Conservation (phyloP, 2,329 filamentous ascomycete genomes). For the Neonectria punicea region DNA sequence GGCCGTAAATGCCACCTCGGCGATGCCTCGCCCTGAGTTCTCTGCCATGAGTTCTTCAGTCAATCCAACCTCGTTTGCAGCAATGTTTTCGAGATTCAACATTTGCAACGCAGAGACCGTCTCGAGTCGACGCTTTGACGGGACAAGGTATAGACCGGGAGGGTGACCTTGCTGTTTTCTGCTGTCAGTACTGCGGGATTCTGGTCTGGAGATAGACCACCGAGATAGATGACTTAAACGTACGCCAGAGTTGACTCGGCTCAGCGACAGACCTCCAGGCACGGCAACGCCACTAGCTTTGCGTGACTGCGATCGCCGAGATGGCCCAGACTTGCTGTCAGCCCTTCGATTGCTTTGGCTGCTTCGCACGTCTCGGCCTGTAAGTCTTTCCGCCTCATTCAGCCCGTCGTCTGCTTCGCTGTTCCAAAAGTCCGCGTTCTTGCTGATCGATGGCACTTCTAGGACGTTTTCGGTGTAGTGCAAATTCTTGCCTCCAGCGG, state of each 20-base stretch:
- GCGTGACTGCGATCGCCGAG: conserved; percentile 65
- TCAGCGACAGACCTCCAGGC: conserved; percentile 53
- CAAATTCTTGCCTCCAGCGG: conserved; percentile 85
- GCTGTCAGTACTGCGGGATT: conserved; percentile 48
- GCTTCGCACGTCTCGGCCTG: conserved; percentile 62
- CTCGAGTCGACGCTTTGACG: conserved; percentile 68
- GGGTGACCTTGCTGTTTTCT: conserved; percentile 50
- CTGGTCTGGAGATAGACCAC: conserved; percentile 45
- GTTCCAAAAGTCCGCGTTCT: conserved; percentile 72
- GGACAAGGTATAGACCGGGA: conserved; percentile 63
- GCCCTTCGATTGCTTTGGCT: conserved; percentile 61
- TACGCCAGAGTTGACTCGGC: conserved; percentile 60
- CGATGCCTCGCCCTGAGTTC: conserved; percentile 88
- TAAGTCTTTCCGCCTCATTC: conserved; percentile 58
- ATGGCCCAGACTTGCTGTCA: conserved; percentile 62
- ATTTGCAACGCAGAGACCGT: conserved; percentile 82
- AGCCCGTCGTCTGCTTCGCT: conserved; percentile 76
- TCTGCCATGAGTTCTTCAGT: conserved; percentile 92
- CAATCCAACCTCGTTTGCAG: conserved; percentile 85
- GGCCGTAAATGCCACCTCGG: conserved; percentile 80
- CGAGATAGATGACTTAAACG: conserved; percentile 48
- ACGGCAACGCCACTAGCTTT: conserved; percentile 60
- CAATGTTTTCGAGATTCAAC: conserved; percentile 91
- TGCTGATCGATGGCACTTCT: conserved; percentile 62
- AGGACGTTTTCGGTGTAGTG: conserved; percentile 94